Evolutionary conservation across 495 filamentous ascomycete species (phyloP).

Genomic region (Hyaloscypha bicolor): DNA sequence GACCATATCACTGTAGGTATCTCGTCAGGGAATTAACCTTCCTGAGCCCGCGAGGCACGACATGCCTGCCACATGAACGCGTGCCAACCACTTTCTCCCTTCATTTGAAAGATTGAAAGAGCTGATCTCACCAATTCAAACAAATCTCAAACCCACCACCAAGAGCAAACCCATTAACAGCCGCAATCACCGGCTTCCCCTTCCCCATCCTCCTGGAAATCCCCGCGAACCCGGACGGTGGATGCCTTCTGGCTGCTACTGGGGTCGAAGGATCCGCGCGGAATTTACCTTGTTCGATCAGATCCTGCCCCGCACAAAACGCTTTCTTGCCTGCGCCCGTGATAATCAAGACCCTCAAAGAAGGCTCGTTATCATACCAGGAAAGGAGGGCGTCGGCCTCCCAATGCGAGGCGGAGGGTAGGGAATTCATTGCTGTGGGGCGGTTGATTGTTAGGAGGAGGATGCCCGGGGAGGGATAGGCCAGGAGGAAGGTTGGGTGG

Average conservation of each 20-base stretch:
- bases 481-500: conserved; percentile 38
- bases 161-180: conserved; percentile 74
- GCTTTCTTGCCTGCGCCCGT: conserved; percentile 55
- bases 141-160: conserved; percentile 81
- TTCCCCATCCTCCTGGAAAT: conserved; percentile 53
- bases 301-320: conserved; percentile 63
- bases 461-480: conserved; percentile 57
- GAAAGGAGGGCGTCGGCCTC: conserved; percentile 53
- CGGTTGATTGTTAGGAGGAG: conserved; percentile 67
- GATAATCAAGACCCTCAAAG: conserved; percentile 57
- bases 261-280: neutral
- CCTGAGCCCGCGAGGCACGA: too few relatives aligned
- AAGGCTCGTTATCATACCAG: conserved; percentile 62
- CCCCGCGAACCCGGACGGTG: conserved; percentile 46
- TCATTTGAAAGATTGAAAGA: neutral
- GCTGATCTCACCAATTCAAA: conserved; percentile 51
- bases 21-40: neutral
- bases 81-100: neutral
- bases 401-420: conserved; percentile 35
- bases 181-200: conserved; percentile 72
- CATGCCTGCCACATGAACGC: neutral
- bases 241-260: conserved; percentile 18
- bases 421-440: conserved; percentile 57
- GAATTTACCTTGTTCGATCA: conserved; percentile 44
- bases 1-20: conserved; percentile 62